Evolutionary conservation across 345 rosid genomes (phyloP).

Genomic region (Brassica napus): Da-Ae NC_063442.1:35064501-35065000

Average conservation of each 20-base stretch:
- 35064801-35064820: not conserved
- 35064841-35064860: not conserved
- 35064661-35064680: conserved; percentile 38
- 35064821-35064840: not conserved
- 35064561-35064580: not conserved
- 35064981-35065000: too few relatives aligned
- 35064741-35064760: conserved; percentile 33
- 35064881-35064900: too few relatives aligned
- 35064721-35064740: conserved; percentile 19
- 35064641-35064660: conserved; percentile 29
- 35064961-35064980: too few relatives aligned
- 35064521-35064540: not conserved
- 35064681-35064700: conserved; percentile 29
- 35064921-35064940: too few relatives aligned
- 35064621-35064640: conserved; percentile 27
- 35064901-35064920: too few relatives aligned
- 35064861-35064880: too few relatives aligned
- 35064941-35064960: too few relatives aligned
- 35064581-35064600: conserved; percentile 4
- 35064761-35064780: conserved; percentile 21
- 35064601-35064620: conserved; percentile 13
- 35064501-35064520: not conserved
- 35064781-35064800: conserved; percentile 12
- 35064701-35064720: conserved; percentile 1
- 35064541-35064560: not conserved